Evolutionary conservation across 805 yeast genomes (phyloP), one percentile per base, ranked within the genome.

Genomic region (Zygoascus flipseniorum): DNA sequence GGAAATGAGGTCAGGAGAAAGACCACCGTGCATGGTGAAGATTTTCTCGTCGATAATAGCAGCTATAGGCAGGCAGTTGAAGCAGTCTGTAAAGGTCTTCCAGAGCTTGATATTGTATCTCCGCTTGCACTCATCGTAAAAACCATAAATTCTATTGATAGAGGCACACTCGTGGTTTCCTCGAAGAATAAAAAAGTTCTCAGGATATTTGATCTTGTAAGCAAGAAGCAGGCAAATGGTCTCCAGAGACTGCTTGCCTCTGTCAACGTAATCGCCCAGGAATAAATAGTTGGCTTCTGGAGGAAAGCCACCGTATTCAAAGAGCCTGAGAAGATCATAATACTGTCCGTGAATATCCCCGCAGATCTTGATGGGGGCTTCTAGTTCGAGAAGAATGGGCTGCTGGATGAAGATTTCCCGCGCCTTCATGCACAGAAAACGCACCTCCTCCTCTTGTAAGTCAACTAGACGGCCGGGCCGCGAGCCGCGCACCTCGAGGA

Each of bases 121-220:
- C 19, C 51, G 51, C 31, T 48, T 48, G 32, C 51, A 48, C 28
- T 48, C 51, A 26, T 48, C 51, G 23, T 48, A 48, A 19, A 48
- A 48, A 18, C 51, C 51, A 35, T 48, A 48, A 31, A 48, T 48
- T 19, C 51, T 31, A 19, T 48, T 48, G 5, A 89, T 90, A 62
- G 86, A 87, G 10, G 96, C 96, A 70, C 95, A 87, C 71, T 89
- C 97, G 69, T 89, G 97, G 66, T 89, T 89, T 11, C 97, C 97
- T 62, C 97, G 73, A 46, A 89, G 72, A 89, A 67, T 96, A 43
- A 48, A 48, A 23, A 48, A 48, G 51, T 48, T 48, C 23, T 48
- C 51, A 9, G 51, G 51, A 23, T 48, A 48, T 23, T 48, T 48
- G 43, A 48, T 48, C 32, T 48, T 48, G 31, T 48, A 48, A 20